phyloP scores from a whole-genome alignment of 2,329 filamentous ascomycete genomes.

The Neofusicoccum sp. region DNA sequence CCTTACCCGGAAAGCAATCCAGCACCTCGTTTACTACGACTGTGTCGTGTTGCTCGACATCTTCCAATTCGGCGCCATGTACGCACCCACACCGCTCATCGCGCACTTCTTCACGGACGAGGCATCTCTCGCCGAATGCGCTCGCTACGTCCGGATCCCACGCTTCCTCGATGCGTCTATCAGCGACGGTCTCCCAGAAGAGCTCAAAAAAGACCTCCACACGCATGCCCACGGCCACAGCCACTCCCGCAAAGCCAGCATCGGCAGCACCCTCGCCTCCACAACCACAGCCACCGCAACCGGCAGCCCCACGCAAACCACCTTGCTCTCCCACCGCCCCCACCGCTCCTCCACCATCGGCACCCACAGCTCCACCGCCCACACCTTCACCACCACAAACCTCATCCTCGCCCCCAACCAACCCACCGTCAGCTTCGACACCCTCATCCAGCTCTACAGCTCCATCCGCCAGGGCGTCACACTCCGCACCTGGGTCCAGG shows the following conservation, averaged over 20 bases:
- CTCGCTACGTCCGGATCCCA: conserved; percentile 68
- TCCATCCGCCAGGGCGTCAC: conserved; percentile 80
- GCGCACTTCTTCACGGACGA: conserved; percentile 76
- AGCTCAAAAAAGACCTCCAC: conserved; percentile 2
- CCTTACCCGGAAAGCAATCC: conserved; percentile 81
- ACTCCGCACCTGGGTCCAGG: conserved; percentile 83
- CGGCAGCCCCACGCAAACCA: conserved; percentile 7
- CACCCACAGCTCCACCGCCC: conserved; percentile 4
- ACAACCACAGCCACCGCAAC: conserved; percentile 1
- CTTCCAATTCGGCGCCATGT: conserved; percentile 91
- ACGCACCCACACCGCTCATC: conserved; percentile 79
- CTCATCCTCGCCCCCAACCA: conserved; percentile 19
- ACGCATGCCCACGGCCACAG: conserved; percentile 9
- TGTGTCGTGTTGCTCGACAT: conserved; percentile 89
- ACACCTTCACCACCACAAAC: conserved; percentile 5
- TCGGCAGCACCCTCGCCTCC: conserved; percentile 10
- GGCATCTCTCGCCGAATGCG: conserved; percentile 83
- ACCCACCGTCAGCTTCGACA: conserved; percentile 32
- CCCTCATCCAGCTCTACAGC: conserved; percentile 79
- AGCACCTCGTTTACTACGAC: conserved; percentile 91
- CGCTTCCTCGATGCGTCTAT: conserved; percentile 29
- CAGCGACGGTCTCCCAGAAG: neutral
- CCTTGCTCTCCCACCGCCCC: conserved; percentile 4
- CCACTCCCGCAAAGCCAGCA: conserved; percentile 21
- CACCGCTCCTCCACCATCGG: conserved; percentile 18